Evolutionary conservation across 768 basidiomycete species (phyloP), one percentile per base, ranked within the genome.

Genomic region (Mycena galericulata): DNA sequence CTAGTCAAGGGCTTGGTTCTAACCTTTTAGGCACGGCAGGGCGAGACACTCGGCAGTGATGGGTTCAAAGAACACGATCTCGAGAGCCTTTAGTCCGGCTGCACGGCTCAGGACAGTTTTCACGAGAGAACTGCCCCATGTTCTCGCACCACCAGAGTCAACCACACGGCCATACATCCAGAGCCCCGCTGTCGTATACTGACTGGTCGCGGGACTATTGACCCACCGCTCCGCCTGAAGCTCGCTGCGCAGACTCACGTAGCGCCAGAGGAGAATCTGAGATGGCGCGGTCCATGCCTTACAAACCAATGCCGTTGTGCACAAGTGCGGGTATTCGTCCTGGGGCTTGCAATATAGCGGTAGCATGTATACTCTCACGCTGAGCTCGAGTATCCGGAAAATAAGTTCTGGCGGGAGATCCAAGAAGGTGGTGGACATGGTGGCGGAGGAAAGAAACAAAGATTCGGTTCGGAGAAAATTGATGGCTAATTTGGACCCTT

Each of bases 201-300:
- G 51, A 14, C 51, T n/a, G 15, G 51, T 24, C 17, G 54, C 24
- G 38, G 54, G 8, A 22, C 54, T 55, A 36, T 40, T 27, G 20
- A 55, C 26, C 54, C 54, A 55, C 14, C 54, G 54, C 6, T 15
- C 4, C 11, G 15, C 14, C 14, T 40, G 36, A 4, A 24, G 26
- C 12, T 24, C 11, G 15, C 8, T 18, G 6, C 24, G 11, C 22
- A 55, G 54, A 26, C 20, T 14, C 5, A 55, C 54, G 10, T 55
- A 55, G 22, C 54, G 54, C 54, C 54, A 55, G 5, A 55, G 38
- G 24, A 55, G 54, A 22, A 40, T 55, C 24, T 55, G 36, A 1
- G 54, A 38, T 6, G 54, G 54, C 38, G 36, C 22, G 36, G 24
- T 7, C 54, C 54, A 55, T 8, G 36, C 24, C 24, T 27, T 55